Evolutionary conservation across 2,329 filamentous ascomycete genomes (phyloP), one percentile per base, ranked within the genome.

Genomic region (Cercospora sesami): DNA sequence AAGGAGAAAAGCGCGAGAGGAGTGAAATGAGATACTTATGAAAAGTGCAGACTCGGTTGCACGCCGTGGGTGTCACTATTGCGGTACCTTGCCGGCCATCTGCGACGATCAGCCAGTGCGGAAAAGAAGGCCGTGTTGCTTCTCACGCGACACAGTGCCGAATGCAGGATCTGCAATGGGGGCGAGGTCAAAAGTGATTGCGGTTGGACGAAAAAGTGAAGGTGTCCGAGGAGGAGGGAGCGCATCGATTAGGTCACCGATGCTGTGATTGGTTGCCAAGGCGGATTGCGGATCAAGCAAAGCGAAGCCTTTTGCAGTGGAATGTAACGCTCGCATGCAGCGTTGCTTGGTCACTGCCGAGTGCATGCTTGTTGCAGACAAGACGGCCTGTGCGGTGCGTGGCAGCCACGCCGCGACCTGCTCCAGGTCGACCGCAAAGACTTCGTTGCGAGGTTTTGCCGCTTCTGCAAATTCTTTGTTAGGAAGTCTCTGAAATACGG

Each of bases 261-360:
- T 5, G 7, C 4, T 3, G 53, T 57, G 53, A 57, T 30, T 57
- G 53, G 53, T 7, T 57, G 53, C 53, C 53, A 57, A 57, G 53
- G 53, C 28, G 26, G 53, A 57, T 57, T 28, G 53, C 53, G 53
- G 53, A 57, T 31, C 53, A 57, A 57, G 53, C 53, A 28, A 31
- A 57, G 23, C 53, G 53, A 57, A 57, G 53, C 53, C n/a, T 23
- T 57, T 23, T 31, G 53, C 16, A 57, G 7, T 16, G 26, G 53
- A 57, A 57, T 57, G 53, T 18, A 57, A 57, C 28, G 23, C 23
- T 26, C 8, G 53, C 23, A 9, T 57, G 53, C 26, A 30, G 26
- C 53, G 26, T 16, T 57, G 53, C 53, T 57, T 57, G 53, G 23
- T 9, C 53, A 30, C 28, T 26, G 53, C 53, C 53, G 53, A 57